Evolutionary conservation across 805 yeast genomes (phyloP), one percentile per base, ranked within the genome.

Genomic region (Candida arabinofermentans): DNA sequence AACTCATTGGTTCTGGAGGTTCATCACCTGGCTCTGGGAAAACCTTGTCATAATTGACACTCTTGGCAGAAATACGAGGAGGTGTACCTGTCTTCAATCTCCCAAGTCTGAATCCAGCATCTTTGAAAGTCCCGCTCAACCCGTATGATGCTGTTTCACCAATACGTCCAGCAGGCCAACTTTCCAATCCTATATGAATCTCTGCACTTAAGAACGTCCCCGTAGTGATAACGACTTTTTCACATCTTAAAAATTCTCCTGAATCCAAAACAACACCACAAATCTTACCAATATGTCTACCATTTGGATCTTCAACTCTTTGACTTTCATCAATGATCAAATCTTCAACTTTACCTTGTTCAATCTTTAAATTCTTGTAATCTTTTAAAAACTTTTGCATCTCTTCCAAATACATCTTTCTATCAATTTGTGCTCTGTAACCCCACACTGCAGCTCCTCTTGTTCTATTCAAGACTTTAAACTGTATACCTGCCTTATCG

Each of bases 401-500:
- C 54, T 86, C 89, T 13, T 60, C 55, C 52, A 83, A 66, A 59
- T 93, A 93, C 2, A 91, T 71, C 34, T 77, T 68, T 49, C 99
- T 70, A 62, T 93, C 99, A 24, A 93, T 91, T 65, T 93, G 99
- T 1, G 96, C 96, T 45, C 99, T 67, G 7, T 96, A 97, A 0
- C 99, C 98, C 87, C 97, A 95, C 2, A 91, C 98, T 0, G 99
- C 99, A 0, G 95, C 86, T 2, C 99, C 99, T 49, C 88, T 77
- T 2, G 95, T 83, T 35, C 82, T 72, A 60, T 93, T 93, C 48
- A 93, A 69, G 47, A 87, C 81, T 55, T 87, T 88, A 64, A 82
- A 93, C 60, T 90, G 96, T 24, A 90, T 85, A 0, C 98, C 99
- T 0, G 98, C 95, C 53, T 74, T 70, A 64, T 93, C 99, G 2